phyloP scores from a whole-genome alignment of 495 filamentous ascomycete species.

The Talaromyces liani region DNA sequence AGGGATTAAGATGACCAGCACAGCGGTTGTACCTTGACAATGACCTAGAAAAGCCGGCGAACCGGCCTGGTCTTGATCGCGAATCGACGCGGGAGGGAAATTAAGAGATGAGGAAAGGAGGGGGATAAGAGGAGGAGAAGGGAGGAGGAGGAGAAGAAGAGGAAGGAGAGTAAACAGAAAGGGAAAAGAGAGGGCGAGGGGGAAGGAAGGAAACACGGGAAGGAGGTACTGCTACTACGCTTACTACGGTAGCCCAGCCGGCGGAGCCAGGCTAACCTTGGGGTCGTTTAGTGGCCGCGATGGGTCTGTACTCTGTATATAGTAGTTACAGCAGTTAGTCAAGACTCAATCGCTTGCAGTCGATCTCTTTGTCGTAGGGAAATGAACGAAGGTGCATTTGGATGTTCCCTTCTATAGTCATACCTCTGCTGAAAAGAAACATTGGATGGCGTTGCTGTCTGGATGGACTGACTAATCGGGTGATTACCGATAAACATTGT shows the following conservation, averaged over 20 bases:
- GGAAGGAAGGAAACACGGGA: conserved; percentile 6
- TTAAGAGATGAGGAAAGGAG: conserved; percentile 12
- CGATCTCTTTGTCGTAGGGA: background rate
- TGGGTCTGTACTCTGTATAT: background rate
- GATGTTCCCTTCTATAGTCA: background rate
- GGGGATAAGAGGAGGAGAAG: conserved; percentile 2
- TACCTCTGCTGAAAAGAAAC: background rate
- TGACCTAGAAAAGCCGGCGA: conserved; percentile 9
- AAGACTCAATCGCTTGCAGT: background rate
- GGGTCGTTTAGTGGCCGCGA: background rate
- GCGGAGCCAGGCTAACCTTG: background rate
- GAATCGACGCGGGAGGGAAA: conserved; percentile 13
- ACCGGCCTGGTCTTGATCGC: conserved; percentile 8
- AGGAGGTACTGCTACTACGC: background rate
- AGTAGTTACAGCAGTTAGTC: background rate
- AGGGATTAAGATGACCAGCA: conserved; percentile 15
- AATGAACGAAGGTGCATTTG: background rate
- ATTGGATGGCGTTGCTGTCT: background rate
- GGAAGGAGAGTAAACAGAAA: conserved; percentile 10
- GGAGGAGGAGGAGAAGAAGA: conserved; percentile 8
- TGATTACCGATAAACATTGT: background rate
- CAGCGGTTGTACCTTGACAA: conserved; percentile 15
- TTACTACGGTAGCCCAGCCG: background rate
- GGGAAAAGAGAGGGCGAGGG: conserved; percentile 13
- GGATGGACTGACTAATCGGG: background rate